Percentiles rank a stretch among this genome's conserved stretches.
Conservation (phyloP, 129 eudicot species). For the Artemisia tridentata region DNA sequence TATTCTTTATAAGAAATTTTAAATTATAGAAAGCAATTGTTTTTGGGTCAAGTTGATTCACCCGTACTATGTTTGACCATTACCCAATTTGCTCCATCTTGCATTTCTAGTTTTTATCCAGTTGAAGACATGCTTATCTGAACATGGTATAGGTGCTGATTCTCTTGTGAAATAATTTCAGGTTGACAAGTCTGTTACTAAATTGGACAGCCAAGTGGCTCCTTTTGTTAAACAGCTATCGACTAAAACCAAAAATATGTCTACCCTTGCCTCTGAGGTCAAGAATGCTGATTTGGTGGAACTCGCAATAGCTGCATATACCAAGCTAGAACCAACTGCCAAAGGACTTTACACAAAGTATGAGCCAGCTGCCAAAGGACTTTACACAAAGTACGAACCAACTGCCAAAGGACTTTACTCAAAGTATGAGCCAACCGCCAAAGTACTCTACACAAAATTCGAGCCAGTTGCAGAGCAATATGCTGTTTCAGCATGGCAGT, state of each 20-base stretch:
- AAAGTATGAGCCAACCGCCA: conserved; percentile 78
- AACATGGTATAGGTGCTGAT: not conserved
- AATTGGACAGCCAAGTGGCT: conserved; percentile 54
- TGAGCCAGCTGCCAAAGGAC: too few relatives aligned
- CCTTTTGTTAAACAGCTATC: conserved; percentile 56
- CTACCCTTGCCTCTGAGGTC: conserved; percentile 16
- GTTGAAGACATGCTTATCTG: too few relatives aligned
- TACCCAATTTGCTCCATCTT: too few relatives aligned
- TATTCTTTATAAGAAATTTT: too few relatives aligned
- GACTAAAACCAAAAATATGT: conserved; percentile 25
- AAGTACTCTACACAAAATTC: conserved; percentile 36
- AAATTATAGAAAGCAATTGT: too few relatives aligned
- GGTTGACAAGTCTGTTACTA: conserved; percentile 61
- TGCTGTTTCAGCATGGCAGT: too few relatives aligned
- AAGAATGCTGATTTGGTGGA: not conserved
- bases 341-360: too few relatives aligned
- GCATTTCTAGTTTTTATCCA: too few relatives aligned
- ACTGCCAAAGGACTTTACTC: not conserved
- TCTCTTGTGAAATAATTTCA: conserved; percentile 23
- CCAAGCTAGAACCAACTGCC: not conserved
- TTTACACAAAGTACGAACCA: too few relatives aligned
- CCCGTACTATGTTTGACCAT: too few relatives aligned
- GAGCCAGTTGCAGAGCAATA: not conserved
- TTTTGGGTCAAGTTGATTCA: too few relatives aligned
- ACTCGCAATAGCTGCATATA: not conserved